Base-by-base conservation (phyloP, 306 rosid species). In the Crotalaria pallida region DNA sequence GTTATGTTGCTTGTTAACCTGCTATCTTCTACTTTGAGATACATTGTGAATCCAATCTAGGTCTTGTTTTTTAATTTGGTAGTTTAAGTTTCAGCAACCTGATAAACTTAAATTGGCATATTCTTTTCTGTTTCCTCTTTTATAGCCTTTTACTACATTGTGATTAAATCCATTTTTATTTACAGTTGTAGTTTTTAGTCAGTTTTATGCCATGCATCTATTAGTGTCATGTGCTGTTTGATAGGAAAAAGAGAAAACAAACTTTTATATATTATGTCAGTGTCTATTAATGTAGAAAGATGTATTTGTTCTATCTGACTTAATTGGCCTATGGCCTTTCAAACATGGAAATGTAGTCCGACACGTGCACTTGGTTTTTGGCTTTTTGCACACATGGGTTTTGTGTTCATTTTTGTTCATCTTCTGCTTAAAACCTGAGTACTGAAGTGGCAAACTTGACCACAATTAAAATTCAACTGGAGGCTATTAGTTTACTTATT, bases 151-250 rank as follows among this genome's bases (percentile, higher is more conserved):
- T 17, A 63, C 36, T 24, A 4, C 40, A 11, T 40, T 1, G 45
- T 53, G 65, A 74, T 26, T 74, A 33, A 27, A 53, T 51, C 48
- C 21, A 11, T 8, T 47, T 56, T 59, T 40, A 61, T 11, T 4
- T 33, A 43, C 27, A 57, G 8, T 34, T 56, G 21, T 65, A 24
- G 65, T 50, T 52, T 70, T 58, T 59, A 1, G 49, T 73, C 63
- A 3, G 53, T 17, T 73, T 56, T 48, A 60, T 72, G 77, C 56
- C 63, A 61, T 62, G 73, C 69, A 56, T 77, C 68, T 69, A 33
- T 44, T 61, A 44, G 11, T 22, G 11, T 31, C 73, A 60, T 52
- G 31, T 51, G 10, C 41, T 18, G 4, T 56, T 56, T 61, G 49
- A 67, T 67, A 31, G 47, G 67, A 2, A 51, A 60, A 71, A 48